Evolutionary conservation across 2,329 filamentous ascomycete species (phyloP).

Genomic region (Pseudogymnoascus sp.): DNA sequence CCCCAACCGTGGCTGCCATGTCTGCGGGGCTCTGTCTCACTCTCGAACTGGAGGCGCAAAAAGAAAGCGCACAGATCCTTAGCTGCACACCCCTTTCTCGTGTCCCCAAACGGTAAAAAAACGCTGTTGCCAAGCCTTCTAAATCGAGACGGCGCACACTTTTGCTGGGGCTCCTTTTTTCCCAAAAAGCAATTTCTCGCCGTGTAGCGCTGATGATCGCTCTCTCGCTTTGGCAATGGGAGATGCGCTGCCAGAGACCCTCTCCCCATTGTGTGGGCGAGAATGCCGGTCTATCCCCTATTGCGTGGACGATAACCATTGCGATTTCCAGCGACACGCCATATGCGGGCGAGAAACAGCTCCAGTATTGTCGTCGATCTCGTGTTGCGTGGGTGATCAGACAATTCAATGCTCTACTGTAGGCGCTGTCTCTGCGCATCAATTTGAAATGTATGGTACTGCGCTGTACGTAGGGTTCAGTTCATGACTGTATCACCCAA

Average conservation of each 20-base stretch:
- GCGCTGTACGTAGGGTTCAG: not conserved
- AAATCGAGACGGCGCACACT: not conserved
- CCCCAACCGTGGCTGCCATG: conserved; percentile 1
- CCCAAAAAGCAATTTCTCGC: not conserved
- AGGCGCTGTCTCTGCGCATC: not conserved
- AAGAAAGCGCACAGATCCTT: not conserved
- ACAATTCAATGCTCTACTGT: not conserved
- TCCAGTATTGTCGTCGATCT: not conserved
- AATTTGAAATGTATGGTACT: not conserved
- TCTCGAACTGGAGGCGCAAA: not conserved
- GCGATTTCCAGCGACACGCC: not conserved
- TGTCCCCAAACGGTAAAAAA: not conserved
- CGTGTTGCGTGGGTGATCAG: not conserved
- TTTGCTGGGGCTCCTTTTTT: not conserved
- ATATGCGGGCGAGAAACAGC: not conserved
- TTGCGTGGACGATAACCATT: not conserved
- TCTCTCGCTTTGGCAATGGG: not conserved
- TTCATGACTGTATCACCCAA: not conserved
- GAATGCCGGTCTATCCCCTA: not conserved
- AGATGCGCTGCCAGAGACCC: not conserved
- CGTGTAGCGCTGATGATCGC: not conserved
- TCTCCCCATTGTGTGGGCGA: not conserved
- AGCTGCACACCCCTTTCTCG: not conserved
- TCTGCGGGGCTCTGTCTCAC: not conserved
- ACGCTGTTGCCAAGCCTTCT: not conserved